Percentiles rank a stretch among this genome's conserved stretches.
These are phyloP conservation scores for Massariosphaeria phaeospora DNA, from an alignment of 495 filamentous ascomycete species.

Conservation along the genomic window DNA sequence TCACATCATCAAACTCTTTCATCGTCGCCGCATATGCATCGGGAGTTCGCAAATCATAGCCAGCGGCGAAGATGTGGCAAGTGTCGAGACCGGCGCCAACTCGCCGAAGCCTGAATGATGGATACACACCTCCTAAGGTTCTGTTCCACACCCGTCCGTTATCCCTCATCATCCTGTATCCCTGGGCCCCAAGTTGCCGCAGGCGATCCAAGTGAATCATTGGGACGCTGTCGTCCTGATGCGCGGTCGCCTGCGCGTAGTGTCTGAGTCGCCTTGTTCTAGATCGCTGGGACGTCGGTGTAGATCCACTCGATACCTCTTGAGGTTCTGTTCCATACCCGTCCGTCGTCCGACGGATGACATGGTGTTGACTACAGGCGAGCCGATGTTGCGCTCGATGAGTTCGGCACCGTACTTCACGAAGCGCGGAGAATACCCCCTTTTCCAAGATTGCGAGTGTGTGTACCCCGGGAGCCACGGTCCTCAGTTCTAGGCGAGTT, in stretches of 20 bases:
- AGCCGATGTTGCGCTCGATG: slow-evolving; percentile 73
- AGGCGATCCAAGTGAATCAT: no score
- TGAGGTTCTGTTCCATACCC: slow-evolving; percentile 72
- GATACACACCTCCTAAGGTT: no score
- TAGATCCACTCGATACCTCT: slow-evolving; percentile 61
- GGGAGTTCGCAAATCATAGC: slow-evolving; percentile 79
- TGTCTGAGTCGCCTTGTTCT: slow-evolving; percentile 43
- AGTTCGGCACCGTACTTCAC: slow-evolving; percentile 72
- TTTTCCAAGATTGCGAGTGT: no score
- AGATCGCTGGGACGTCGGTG: slow-evolving; percentile 41
- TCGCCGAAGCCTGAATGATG: no score
- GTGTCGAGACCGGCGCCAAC: slow-evolving; percentile 96
- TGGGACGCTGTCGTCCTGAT: no score
- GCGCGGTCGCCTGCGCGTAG: slow-evolving; percentile 60
- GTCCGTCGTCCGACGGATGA: slow-evolving; percentile 72
- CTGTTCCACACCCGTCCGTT: no score
- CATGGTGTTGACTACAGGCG: slow-evolving; percentile 75
- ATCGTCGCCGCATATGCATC: slow-evolving; percentile 68
- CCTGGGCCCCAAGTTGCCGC: no score
- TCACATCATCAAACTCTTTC: slow-evolving; percentile 66
- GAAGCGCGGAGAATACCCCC: slow-evolving; percentile 81
- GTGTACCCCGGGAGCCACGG: no score
- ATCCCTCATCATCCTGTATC: no score
- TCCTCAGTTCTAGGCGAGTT: no score
- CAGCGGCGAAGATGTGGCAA: slow-evolving; percentile 88